phyloP scores from a whole-genome alignment of 768 basidiomycete genomes.

The Rossbeevera mucosa region DNA sequence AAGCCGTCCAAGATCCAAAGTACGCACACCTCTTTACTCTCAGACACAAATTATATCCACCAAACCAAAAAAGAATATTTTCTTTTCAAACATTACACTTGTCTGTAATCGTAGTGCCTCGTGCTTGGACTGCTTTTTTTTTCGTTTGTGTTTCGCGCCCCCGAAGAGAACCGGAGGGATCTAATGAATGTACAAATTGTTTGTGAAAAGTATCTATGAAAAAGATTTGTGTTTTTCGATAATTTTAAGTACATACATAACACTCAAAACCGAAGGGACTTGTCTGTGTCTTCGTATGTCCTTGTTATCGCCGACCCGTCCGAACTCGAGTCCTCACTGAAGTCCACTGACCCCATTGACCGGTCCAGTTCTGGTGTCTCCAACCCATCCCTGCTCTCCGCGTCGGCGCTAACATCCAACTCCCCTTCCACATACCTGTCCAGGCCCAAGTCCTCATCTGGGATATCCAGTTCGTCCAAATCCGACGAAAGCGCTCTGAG shows the following conservation, averaged over 20 bases:
- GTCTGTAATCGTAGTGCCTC: constrained; percentile 29
- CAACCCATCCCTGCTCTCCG: not conserved
- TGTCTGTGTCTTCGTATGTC: not conserved
- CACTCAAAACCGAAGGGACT: too few species aligned
- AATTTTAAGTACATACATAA: too few species aligned
- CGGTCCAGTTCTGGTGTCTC: not conserved
- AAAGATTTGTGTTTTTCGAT: not conserved
- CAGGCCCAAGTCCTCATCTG: too few species aligned
- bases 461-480: not conserved
- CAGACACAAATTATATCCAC: constrained; percentile 17
- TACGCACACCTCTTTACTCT: not conserved
- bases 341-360: not conserved
- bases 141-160: constrained; percentile 14
- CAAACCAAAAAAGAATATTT: constrained; percentile 16
- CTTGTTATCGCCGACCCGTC: not conserved
- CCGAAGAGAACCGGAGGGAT: constrained; percentile 24
- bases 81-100: constrained; percentile 18
- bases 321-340: not conserved
- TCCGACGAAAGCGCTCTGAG: not conserved
- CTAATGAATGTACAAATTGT: constrained; percentile 25
- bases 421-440: not conserved
- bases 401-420: not conserved
- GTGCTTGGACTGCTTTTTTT: constrained; percentile 12
- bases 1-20: not conserved
- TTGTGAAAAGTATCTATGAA: not conserved